Evolutionary conservation across 768 basidiomycete genomes (phyloP).

Genomic region (Rhodotorula graminis): DNA sequence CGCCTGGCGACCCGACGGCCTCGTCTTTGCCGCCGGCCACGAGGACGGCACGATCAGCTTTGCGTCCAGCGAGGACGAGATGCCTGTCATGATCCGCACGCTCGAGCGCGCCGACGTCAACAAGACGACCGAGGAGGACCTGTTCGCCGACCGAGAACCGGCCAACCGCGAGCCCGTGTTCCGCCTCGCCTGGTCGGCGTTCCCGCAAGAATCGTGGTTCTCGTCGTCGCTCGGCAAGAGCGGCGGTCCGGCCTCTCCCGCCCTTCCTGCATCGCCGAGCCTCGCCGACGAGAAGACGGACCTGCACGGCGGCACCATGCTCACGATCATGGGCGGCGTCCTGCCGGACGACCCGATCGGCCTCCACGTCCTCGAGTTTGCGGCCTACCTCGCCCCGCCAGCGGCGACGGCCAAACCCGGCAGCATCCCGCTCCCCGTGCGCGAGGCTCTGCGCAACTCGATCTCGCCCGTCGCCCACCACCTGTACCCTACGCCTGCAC

Average conservation of each 20-base stretch:
- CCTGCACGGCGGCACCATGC: slow-evolving; percentile 54
- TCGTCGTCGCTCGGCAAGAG: neutral
- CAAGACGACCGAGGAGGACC: slow-evolving; percentile 49
- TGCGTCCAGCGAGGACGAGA: slow-evolving; percentile 74
- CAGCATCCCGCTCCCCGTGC: slow-evolving; percentile 45
- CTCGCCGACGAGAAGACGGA: slow-evolving; percentile 8
- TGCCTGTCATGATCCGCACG: slow-evolving; percentile 69
- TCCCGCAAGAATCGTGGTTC: slow-evolving; percentile 53
- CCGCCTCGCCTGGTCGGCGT: slow-evolving; percentile 78
- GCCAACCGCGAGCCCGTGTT: slow-evolving; percentile 67
- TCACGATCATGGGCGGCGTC: slow-evolving; percentile 74
- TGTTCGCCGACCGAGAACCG: slow-evolving; percentile 44
- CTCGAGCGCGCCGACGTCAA: slow-evolving; percentile 52
- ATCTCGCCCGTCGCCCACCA: slow-evolving; percentile 43
- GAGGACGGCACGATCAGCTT: slow-evolving; percentile 77
- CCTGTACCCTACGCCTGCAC: slow-evolving; percentile 58
- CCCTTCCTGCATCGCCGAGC: neutral
- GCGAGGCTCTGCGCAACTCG: slow-evolving; percentile 63
- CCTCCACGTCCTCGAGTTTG: slow-evolving; percentile 65
- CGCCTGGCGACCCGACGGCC: slow-evolving; percentile 63
- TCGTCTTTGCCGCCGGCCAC: slow-evolving; percentile 74
- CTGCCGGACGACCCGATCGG: slow-evolving; percentile 57
- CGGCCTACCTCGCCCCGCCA: slow-evolving; percentile 48
- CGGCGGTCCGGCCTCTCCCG: slow-evolving; percentile 1
- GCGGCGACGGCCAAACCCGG: slow-evolving; percentile 12